Evolutionary conservation across 192 early-diverging fungal genomes (phyloP).

Genomic region (Mortierella claussenii): DNA sequence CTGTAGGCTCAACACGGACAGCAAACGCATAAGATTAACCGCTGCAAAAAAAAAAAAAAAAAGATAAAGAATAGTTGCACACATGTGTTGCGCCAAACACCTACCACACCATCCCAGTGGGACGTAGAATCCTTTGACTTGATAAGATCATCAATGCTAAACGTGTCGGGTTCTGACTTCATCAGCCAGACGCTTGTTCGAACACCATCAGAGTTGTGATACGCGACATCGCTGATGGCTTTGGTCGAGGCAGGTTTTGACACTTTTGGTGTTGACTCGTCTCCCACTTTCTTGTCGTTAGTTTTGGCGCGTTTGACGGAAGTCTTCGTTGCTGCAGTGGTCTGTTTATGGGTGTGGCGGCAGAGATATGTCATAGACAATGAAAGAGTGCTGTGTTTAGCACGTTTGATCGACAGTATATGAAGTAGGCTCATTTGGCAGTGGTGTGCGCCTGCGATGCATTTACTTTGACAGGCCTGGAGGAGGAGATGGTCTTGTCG

Average conservation of each 20-base stretch:
- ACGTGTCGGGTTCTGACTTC: conserved; percentile 81
- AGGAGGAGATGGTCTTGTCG: not conserved
- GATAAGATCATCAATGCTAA: conserved; percentile 75
- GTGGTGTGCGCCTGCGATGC: too few relatives aligned
- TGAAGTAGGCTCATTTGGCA: too few relatives aligned
- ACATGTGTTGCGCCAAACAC: too few relatives aligned
- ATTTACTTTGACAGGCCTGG: not conserved
- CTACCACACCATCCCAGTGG: conserved; percentile 84
- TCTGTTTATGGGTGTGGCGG: not conserved
- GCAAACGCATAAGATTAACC: too few relatives aligned
- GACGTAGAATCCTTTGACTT: conserved; percentile 53
- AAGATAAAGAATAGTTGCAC: too few relatives aligned
- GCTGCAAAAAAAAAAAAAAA: too few relatives aligned
- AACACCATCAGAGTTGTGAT: conserved; percentile 1
- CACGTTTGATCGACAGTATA: too few relatives aligned
- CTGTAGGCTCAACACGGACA: conserved; percentile 16
- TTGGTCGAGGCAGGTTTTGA: not conserved
- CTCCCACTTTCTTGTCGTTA: too few relatives aligned
- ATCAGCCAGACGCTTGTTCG: conserved; percentile 75
- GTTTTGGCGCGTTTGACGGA: not conserved
- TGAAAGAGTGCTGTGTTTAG: too few relatives aligned
- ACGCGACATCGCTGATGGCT: not conserved
- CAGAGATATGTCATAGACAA: not conserved
- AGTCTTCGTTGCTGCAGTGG: not conserved
- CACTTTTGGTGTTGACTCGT: too few relatives aligned